phyloP scores from a whole-genome alignment of 257 asterid genomes.

The Solanum paucissectum region DNA sequence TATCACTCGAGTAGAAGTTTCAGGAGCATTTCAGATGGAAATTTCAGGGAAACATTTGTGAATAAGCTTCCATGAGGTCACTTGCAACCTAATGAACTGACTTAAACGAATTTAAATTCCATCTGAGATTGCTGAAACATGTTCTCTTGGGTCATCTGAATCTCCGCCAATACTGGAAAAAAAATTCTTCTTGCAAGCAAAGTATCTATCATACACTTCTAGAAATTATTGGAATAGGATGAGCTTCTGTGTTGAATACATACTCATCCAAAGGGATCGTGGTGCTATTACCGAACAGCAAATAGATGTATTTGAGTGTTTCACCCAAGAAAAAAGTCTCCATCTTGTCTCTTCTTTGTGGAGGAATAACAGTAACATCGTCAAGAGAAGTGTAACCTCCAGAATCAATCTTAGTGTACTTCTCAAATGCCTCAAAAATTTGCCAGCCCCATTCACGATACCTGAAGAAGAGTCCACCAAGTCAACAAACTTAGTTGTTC shows the following conservation, averaged over 20 bases:
- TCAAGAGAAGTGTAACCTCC: constrained; percentile 91
- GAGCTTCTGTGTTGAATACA: constrained; percentile 94
- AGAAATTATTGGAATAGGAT: constrained; percentile 66
- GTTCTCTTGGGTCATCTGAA: background rate
- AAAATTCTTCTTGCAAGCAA: background rate
- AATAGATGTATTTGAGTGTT: constrained; percentile 79
- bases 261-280: constrained; percentile 72
- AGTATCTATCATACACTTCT: constrained; percentile 27
- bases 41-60: background rate
- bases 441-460: constrained; percentile 98
- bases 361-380: constrained; percentile 75
- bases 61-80: background rate
- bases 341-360: constrained; percentile 87
- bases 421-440: constrained; percentile 92
- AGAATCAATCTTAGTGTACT: constrained; percentile 62
- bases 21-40: background rate
- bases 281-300: constrained; percentile 46
- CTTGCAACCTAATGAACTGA: background rate
- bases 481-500: background rate
- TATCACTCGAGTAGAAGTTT: background rate
- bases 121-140: background rate
- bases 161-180: background rate
- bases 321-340: constrained; percentile 93
- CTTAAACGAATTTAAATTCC: background rate
- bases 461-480: constrained; percentile 32